Evolutionary conservation across 495 filamentous ascomycete genomes (phyloP).

Genomic region (Neurospora tetrasperma): DNA sequence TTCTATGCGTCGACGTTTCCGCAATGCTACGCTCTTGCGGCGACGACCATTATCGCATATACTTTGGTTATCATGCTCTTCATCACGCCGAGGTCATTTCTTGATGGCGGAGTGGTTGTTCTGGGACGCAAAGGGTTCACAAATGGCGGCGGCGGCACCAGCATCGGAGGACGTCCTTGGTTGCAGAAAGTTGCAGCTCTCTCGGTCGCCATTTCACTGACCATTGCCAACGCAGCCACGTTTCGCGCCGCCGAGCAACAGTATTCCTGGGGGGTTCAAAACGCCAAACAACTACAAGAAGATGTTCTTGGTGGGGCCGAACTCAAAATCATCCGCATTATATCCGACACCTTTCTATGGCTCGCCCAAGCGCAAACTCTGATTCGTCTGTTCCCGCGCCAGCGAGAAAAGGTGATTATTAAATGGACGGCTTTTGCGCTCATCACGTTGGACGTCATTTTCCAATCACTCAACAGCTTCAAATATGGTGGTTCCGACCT

Average conservation of each 20-base stretch:
- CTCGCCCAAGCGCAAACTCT: conserved; percentile 94
- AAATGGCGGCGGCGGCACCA: conserved; percentile 66
- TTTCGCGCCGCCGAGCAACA: conserved; percentile 73
- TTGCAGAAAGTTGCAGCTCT: conserved; percentile 90
- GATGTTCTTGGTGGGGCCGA: conserved; percentile 73
- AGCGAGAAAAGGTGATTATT: conserved; percentile 95
- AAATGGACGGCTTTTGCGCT: conserved; percentile 96
- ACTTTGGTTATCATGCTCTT: conserved; percentile 90
- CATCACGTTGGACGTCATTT: conserved; percentile 80
- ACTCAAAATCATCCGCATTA: conserved; percentile 76
- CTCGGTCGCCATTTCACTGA: conserved; percentile 81
- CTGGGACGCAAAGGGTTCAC: conserved; percentile 80
- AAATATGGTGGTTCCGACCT: conserved; percentile 41
- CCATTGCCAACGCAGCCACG: conserved; percentile 83
- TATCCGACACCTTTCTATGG: conserved; percentile 94
- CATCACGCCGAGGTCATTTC: conserved; percentile 82
- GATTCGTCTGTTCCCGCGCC: conserved; percentile 88
- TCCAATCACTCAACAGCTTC: conserved; percentile 83
- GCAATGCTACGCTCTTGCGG: conserved; percentile 83
- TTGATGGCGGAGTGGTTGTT: conserved; percentile 71
- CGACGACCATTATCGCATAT: conserved; percentile 84
- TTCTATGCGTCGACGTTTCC: conserved; percentile 91
- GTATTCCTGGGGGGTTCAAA: conserved; percentile 58
- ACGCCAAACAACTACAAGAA: conserved; percentile 60
- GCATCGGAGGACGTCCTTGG: conserved; percentile 89